Conservation (phyloP, 345 rosid genomes). For the Populus pruinosa region DNA sequence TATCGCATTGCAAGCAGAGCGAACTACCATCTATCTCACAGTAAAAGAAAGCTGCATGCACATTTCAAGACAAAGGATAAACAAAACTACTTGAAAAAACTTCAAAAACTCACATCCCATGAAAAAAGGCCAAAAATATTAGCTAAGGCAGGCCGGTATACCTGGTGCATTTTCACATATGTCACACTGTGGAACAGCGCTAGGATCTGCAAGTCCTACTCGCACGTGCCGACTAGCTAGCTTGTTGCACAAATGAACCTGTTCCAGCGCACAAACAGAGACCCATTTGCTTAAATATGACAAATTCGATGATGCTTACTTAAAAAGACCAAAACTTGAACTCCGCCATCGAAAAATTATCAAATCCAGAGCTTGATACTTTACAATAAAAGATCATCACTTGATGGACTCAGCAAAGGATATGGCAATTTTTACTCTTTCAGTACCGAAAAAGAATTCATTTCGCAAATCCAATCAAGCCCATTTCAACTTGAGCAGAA, state of each 20-base stretch:
- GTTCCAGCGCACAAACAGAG: background rate
- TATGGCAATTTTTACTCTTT: background rate
- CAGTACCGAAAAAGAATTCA: background rate
- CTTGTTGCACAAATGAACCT: slow-evolving; percentile 88
- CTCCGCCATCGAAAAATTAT: background rate
- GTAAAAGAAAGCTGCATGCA: slow-evolving; percentile 71
- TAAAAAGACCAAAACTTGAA: background rate
- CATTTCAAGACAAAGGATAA: slow-evolving; percentile 16
- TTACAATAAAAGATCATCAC: background rate
- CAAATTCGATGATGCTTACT: background rate
- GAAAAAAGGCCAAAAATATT: background rate
- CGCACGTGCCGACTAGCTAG: slow-evolving; percentile 79
- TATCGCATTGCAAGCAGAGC: slow-evolving; percentile 86
- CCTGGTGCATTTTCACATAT: slow-evolving; percentile 88
- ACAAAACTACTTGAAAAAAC: slow-evolving; percentile 13
- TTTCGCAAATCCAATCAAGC: background rate
- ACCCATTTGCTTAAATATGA: background rate
- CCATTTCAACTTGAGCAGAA: background rate
- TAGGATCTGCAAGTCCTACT: slow-evolving; percentile 72
- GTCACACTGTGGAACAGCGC: slow-evolving; percentile 72
- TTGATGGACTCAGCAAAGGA: background rate
- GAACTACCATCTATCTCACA: slow-evolving; percentile 86
- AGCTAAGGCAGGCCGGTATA: slow-evolving; percentile 18
- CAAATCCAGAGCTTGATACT: background rate
- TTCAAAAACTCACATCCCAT: background rate